Evolutionary conservation across 768 basidiomycete genomes (phyloP), one percentile per base, ranked within the genome.

Genomic region (Coprinellus aureogranulatus): DNA sequence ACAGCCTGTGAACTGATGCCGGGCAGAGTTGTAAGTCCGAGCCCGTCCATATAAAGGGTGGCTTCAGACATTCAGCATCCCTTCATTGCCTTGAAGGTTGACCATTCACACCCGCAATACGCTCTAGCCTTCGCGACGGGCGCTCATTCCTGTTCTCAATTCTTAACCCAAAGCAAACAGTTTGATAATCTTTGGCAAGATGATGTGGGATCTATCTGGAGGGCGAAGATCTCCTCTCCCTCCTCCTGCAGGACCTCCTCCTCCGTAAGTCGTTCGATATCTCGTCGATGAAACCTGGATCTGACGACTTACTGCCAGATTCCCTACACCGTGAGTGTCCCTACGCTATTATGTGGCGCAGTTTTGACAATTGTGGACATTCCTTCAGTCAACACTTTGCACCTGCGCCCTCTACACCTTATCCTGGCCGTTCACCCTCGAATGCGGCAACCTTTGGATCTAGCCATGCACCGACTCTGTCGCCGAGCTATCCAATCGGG

Each of bases 141-240:
- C 34, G 34, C 14, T 14, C 34, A 14, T 34, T 34, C 6, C 34
- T 34, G 34, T 34, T 6, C 8, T 34, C 8, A 6, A 34, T 34
- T 34, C 34, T 6, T 34, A 34, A 6, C 34, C 14, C 34, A 34
- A 34, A 14, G n/a, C n/a, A n/a, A n/a, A n/a, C n/a, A n/a, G n/a
- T n/a, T n/a, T n/a, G n/a, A n/a, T 34, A 34, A 14, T 14, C 34
- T 14, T 14, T 34, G 14, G 9, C 65, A 71, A 69, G 59, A 77
- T 74, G 75, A 77, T 77, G 77, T 77, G 76, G 76, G 72, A 75
- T 66, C 66, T 71, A 23, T 58, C 62, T 25, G 62, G 66, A 59
- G 59, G 67, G 41, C 63, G 59, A 22, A 54, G 62, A 34, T 64
- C 62, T 42, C 65, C 61, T 40, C 69, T 67, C n/a, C 66, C 64